These are phyloP conservation scores for Pseudogymnoascus sp. DNA, from an alignment of 2,329 filamentous ascomycete species.

Conservation along the genomic window DNA sequence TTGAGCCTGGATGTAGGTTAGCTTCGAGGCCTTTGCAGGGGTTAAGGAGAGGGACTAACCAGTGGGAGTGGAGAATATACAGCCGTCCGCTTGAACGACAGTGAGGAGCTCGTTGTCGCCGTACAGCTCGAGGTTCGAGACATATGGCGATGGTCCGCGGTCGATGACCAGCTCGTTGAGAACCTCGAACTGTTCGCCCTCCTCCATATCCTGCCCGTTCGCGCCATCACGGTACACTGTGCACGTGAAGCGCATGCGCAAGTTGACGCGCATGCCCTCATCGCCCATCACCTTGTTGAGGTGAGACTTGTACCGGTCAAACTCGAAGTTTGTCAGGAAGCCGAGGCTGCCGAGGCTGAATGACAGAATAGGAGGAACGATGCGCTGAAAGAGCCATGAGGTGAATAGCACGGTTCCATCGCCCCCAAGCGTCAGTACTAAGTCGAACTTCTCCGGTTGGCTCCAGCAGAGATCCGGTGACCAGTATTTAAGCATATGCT, in stretches of 20 bases:
- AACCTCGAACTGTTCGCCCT: conserved; percentile 94
- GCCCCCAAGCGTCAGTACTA: conserved; percentile 80
- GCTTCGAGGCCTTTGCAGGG: not conserved
- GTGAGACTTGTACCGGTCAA: conserved; percentile 77
- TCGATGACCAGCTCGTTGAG: conserved; percentile 98
- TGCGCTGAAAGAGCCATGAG: conserved; percentile 84
- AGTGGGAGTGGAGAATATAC: conserved; percentile 95
- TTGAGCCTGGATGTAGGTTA: conserved; percentile 47
- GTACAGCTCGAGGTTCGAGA: conserved; percentile 93
- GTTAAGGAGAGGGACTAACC: conserved; percentile 36
- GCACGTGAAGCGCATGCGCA: conserved; percentile 98
- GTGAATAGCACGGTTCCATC: conserved; percentile 85
- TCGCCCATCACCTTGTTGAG: conserved; percentile 88
- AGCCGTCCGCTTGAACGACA: conserved; percentile 91
- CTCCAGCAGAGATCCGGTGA: conserved; percentile 92
- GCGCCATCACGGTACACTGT: conserved; percentile 76
- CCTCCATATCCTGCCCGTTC: conserved; percentile 58
- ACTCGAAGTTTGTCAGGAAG: conserved; percentile 85
- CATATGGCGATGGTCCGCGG: conserved; percentile 90
- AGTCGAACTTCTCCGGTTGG: conserved; percentile 87
- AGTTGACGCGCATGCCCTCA: conserved; percentile 89
- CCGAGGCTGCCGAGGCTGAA: conserved; percentile 79
- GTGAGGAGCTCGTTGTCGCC: conserved; percentile 92
- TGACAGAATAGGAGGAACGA: conserved; percentile 76
- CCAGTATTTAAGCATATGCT: conserved; percentile 88